phyloP scores from a whole-genome alignment of 371 early-diverging fungal species.

The Lichtheimia ramosa region DNA sequence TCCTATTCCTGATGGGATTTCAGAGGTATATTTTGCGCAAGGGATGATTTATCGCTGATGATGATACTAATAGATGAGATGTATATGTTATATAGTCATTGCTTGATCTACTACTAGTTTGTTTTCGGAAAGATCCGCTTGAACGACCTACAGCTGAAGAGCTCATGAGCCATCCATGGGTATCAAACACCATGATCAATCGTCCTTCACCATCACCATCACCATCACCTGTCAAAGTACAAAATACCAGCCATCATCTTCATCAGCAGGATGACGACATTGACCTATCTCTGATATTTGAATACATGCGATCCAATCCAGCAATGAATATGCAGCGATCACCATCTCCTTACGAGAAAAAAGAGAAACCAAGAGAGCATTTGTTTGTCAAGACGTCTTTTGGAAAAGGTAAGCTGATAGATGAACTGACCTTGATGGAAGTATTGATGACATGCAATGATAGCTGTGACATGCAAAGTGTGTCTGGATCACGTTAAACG shows the following conservation, averaged over 20 bases:
- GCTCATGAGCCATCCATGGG: slow-evolving; percentile 70
- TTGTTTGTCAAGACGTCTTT: slow-evolving; percentile 27
- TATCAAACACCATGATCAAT: slow-evolving; percentile 16
- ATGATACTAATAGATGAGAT: not conserved
- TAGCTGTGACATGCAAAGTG: slow-evolving; percentile 28
- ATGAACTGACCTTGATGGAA: not conserved
- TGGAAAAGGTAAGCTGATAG: slow-evolving; percentile 17
- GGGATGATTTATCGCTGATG: not conserved
- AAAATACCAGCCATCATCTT: not conserved
- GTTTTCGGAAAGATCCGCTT: slow-evolving; percentile 78
- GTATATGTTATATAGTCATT: slow-evolving; percentile 44
- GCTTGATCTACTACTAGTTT: slow-evolving; percentile 63
- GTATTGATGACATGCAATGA: too few relatives aligned
- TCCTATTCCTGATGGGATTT: slow-evolving; percentile 78
- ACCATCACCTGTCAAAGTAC: not conserved
- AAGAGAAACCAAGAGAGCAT: slow-evolving; percentile 11
- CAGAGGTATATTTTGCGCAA: slow-evolving; percentile 36
- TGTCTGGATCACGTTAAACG: slow-evolving; percentile 20
- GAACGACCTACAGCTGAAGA: slow-evolving; percentile 64
- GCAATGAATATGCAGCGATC: slow-evolving; percentile 10
- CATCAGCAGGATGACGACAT: slow-evolving; percentile 12
- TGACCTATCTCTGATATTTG: slow-evolving; percentile 11
- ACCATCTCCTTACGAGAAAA: slow-evolving; percentile 4
- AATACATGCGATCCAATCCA: slow-evolving; percentile 7
- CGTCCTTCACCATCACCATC: not conserved